Evolutionary conservation across 1,139 yeast genomes (phyloP).

Genomic region (Debaryomycetaceae sp.): DNA sequence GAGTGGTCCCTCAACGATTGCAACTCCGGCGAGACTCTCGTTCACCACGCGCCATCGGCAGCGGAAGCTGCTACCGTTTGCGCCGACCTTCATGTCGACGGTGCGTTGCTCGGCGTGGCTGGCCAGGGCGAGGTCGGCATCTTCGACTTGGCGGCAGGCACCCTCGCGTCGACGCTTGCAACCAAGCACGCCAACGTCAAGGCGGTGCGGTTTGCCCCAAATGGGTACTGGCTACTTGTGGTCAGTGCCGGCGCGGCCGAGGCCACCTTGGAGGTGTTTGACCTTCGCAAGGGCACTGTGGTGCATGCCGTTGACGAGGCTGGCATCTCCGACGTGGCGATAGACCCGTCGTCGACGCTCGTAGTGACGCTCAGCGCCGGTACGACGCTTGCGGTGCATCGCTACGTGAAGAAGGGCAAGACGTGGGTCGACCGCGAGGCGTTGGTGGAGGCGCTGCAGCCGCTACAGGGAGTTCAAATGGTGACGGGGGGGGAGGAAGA

Average conservation of each 20-base stretch:
- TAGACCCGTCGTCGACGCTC: constrained; percentile 47
- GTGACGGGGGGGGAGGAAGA: constrained; percentile 12
- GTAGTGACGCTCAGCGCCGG: constrained; percentile 22
- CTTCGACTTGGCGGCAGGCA: constrained; percentile 39
- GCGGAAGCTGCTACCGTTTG: constrained; percentile 14
- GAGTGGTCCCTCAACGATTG: constrained; percentile 29
- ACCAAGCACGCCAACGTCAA: constrained; percentile 24
- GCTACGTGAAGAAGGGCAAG: constrained; percentile 44
- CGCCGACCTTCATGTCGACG: constrained; percentile 61
- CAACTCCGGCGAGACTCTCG: constrained; percentile 6
- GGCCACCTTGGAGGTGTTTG: constrained; percentile 44
- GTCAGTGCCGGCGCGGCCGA: constrained; percentile 14
- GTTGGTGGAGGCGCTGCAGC: constrained; percentile 8
- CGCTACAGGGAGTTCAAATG: constrained; percentile 9
- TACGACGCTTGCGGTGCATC: constrained; percentile 20
- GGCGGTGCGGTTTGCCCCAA: constrained; percentile 52
- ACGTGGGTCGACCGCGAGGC: constrained; percentile 25
- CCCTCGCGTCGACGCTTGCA: constrained; percentile 34
- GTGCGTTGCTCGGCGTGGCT: constrained; percentile 54
- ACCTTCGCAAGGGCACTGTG: constrained; percentile 45
- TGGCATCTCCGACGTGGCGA: constrained; percentile 20
- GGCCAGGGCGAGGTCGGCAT: constrained; percentile 36
- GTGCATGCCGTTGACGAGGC: constrained; percentile 25
- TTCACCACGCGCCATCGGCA: constrained; percentile 9
- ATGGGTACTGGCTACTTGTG: constrained; percentile 64